Percentiles rank a stretch among this genome's conserved stretches.
phyloP scores from a whole-genome alignment of 139 green algal species.

The Edaphochlamys debaryana region DNA sequence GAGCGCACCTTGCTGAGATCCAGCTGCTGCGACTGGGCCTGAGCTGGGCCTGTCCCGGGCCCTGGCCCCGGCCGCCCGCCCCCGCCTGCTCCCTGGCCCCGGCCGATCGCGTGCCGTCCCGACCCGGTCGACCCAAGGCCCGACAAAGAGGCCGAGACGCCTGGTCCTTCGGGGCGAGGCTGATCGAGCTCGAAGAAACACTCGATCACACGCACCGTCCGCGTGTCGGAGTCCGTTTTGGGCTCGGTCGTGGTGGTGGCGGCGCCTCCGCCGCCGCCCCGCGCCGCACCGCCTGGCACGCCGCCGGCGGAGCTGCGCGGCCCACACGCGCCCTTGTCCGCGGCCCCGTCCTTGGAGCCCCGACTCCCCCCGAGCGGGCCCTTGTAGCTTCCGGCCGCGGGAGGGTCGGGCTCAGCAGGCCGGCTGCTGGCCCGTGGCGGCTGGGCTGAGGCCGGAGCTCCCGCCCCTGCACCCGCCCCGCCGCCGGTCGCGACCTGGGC shows the following conservation, averaged over 20 bases:
- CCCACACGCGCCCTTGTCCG: slow-evolving; percentile 17
- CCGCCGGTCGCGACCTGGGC: background rate
- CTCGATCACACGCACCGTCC: slow-evolving; percentile 17
- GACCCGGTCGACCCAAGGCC: slow-evolving; percentile 25
- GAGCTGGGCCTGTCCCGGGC: background rate
- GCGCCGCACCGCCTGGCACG: background rate
- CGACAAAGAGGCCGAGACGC: slow-evolving; percentile 3
- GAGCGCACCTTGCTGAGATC: slow-evolving; percentile 30
- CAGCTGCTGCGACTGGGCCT: background rate
- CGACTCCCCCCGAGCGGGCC: background rate
- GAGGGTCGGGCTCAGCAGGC: no score
- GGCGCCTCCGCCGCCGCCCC: background rate
- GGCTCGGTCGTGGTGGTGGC: slow-evolving; percentile 33
- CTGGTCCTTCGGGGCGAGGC: background rate
- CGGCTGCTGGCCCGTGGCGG: no score
- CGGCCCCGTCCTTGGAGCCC: slow-evolving; percentile 19
- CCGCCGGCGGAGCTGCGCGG: background rate
- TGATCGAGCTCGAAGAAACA: slow-evolving; percentile 29
- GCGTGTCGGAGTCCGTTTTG: slow-evolving; percentile 41
- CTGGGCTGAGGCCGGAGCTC: background rate
- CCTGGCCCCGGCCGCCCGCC: no score
- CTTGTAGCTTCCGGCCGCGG: slow-evolving; percentile 25
- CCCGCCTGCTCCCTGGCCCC: background rate
- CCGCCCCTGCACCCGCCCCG: background rate
- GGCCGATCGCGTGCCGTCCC: background rate